Evolutionary conservation across 1,139 yeast species (phyloP), one percentile per base, ranked within the genome.

Genomic region (Zygosaccharomyces pseudobailii): DNA sequence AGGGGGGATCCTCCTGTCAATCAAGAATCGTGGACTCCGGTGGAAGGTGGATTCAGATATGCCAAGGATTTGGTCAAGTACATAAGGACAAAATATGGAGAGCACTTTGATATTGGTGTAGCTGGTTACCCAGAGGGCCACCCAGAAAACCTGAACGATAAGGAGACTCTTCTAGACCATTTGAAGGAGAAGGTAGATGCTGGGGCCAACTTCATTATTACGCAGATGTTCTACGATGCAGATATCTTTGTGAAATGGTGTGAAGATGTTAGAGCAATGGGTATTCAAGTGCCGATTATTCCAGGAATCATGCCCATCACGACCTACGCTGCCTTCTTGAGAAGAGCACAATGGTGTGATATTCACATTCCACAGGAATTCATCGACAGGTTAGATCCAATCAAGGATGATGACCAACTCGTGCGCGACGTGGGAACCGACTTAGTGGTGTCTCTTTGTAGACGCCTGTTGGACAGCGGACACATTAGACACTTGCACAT

Each of bases 221-320:
- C 98, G 3, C 98, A 92, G 70, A 84, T 88, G 89, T 80, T 80
- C 57, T 92, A 90, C 67, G 97, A 92, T 65, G 92, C 79, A 9
- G 96, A 90, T 45, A 79, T 78, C 54, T 92, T 92, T 67, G 76
- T 92, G 50, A 58, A 69, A 25, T 92, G 98, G 98, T 89, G 95
- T 60, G 67, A 73, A 23, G 70, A 74, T 54, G 78, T 94, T 51
- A 78, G 94, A 55, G 80, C 75, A 30, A 74, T 75, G 28, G 97
- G 96, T n/a, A 77, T 92, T 54, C 74, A 74, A 40, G 81, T 87
- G 47, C 97, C 97, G 35, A 87, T 92, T 57, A 85, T 92, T 52
- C 98, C 98, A 1, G 98, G 98, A 23, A 89, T 92, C 67, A 92
- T 92, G 98, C 98, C 98, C 21, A 90, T 92, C 53, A 84, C 96